A percentile compares a stretch with the other conserved stretches of the same genome.
Evolutionary conservation across 1,139 yeast genomes (phyloP).

Genomic region (Kodamaea plutei): DNA sequence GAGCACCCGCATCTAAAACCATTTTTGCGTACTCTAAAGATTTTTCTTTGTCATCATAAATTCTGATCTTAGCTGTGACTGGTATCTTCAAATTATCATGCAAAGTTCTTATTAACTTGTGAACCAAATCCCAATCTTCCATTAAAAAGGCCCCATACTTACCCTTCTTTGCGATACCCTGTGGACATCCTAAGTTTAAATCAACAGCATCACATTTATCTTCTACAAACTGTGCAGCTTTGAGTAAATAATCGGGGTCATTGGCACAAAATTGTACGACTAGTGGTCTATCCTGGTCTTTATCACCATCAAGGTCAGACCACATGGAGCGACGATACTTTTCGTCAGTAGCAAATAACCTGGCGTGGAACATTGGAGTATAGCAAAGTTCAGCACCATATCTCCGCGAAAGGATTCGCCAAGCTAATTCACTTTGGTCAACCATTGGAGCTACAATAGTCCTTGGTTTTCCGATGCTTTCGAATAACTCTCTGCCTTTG

Average conservation of each 20-base stretch:
- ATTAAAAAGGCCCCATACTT: conserved; percentile 92
- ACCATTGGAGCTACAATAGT: conserved; percentile 98
- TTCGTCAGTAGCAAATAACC: conserved; percentile 78
- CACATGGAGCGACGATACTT: conserved; percentile 79
- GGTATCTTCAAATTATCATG: conserved; percentile 77
- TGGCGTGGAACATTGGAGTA: conserved; percentile 96
- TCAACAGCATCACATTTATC: conserved; percentile 94
- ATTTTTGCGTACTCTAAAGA: conserved; percentile 82
- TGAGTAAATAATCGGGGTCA: conserved; percentile 77
- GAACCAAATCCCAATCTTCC: conserved; percentile 94
- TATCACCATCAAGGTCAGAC: conserved; percentile 70
- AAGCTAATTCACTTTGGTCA: conserved; percentile 92
- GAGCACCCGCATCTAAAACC: conserved; percentile 95
- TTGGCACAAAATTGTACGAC: conserved; percentile 96
- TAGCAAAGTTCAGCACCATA: conserved; percentile 94
- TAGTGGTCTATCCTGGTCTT: conserved; percentile 66
- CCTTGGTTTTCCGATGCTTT: conserved; percentile 67
- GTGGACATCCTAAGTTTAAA: conserved; percentile 94
- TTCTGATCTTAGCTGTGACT: conserved; percentile 93
- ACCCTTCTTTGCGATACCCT: conserved; percentile 93
- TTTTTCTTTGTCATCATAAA: conserved; percentile 81
- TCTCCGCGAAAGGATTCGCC: conserved; percentile 82
- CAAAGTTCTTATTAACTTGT: conserved; percentile 62
- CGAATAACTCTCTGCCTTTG: conserved; percentile 65
- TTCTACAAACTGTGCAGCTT: conserved; percentile 77